Evolutionary conservation across 805 yeast genomes (phyloP), one percentile per base, ranked within the genome.

Genomic region (Candida morakotiae): DNA sequence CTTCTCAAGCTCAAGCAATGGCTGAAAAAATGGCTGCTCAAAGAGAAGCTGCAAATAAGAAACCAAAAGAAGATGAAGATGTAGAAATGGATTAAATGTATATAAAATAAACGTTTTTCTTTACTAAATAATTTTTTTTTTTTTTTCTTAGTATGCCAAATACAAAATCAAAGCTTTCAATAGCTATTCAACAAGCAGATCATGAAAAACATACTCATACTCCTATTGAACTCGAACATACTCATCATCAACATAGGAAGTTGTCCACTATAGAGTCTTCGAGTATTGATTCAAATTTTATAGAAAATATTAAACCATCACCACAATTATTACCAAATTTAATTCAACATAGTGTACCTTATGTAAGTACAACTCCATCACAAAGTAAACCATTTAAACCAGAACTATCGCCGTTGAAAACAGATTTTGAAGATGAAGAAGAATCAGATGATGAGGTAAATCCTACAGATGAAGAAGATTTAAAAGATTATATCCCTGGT

Each of bases 1-100:
- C 95, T 50, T 77, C 79, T 49, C 86, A 83, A 61, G 83, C 82
- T 66, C 81, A 83, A 54, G 84, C 79, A 49, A 75, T 84, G 77
- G 87, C 91, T 49, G 91, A 81, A 70, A 83, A 81, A 69, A 65
- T 83, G 59, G 86, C 85, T 56, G 93, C 87, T 49, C 79, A 78
- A 52, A 79, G 86, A 76, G 78, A 77, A 57, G 82, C 79, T 32
- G 44, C 53, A 37, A 40, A 40, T 19, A 34, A 26, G 9, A 36
- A 35, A 26, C 51, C 53, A 37, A 45, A 44, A 14, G 51, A 44
- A 39, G 60, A 53, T 35, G 52, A 44, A 39, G 69, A 63, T 47
- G 48, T 56, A 37, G 61, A 58, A 42, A 61, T 62, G 69, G 61
- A 60, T 51, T 51, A 21, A 21, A 21, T 21, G 23, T 21, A 24